Evolutionary conservation across 208 protist species (phyloP).

Genomic region (Zelonia costaricensis): DNA sequence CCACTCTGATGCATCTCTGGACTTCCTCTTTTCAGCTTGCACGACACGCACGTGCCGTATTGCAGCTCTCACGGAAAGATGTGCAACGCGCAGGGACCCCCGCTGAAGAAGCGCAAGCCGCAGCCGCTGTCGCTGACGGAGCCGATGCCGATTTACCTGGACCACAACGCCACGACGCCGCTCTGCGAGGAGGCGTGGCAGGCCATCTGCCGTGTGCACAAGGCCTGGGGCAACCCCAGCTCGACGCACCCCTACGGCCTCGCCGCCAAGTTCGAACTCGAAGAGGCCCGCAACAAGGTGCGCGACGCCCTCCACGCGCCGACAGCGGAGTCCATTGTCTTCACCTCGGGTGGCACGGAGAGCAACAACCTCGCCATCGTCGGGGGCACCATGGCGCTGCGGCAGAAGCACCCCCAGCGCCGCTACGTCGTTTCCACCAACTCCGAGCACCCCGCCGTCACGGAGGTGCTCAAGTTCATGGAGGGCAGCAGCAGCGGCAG

Average conservation of each 20-base stretch:
- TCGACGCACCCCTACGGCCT: conserved; percentile 84
- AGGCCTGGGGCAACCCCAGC: conserved; percentile 92
- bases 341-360: conserved; percentile 95
- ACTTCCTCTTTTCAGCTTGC: too few relatives aligned
- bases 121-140: conserved; percentile 52
- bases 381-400: conserved; percentile 44
- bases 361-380: conserved; percentile 94
- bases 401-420: conserved; percentile 25
- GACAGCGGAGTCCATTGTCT: conserved; percentile 73
- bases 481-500: not conserved
- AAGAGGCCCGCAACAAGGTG: conserved; percentile 66
- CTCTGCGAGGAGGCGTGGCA: conserved; percentile 83
- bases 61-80: too few relatives aligned
- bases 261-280: conserved; percentile 82
- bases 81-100: conserved; percentile 72
- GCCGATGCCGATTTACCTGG: conserved; percentile 90
- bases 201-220: conserved; percentile 52
- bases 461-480: conserved; percentile 73
- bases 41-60: too few relatives aligned
- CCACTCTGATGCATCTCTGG: too few relatives aligned
- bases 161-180: conserved; percentile 94
- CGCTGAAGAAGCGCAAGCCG: conserved; percentile 62
- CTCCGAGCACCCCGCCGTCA: conserved; percentile 88
- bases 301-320: conserved; percentile 45
- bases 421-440: conserved; percentile 71